phyloP scores from a whole-genome alignment of 2,329 filamentous ascomycete genomes.

The Zasmidium cellare region DNA sequence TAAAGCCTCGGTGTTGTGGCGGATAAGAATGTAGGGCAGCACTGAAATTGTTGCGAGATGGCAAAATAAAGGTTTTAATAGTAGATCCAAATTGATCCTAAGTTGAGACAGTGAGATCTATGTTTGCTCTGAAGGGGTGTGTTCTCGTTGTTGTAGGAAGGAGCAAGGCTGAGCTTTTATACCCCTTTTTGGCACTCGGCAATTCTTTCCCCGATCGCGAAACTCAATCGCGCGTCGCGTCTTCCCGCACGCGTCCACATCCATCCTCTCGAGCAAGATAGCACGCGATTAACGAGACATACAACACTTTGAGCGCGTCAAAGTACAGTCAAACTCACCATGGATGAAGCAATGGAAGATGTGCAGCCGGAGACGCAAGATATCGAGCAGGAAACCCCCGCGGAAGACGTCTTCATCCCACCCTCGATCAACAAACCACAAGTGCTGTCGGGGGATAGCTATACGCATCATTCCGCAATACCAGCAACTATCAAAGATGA shows the following conservation, averaged over 20 bases:
- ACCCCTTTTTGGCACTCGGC: background rate
- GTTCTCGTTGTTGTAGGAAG: no score
- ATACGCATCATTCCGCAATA: conserved; percentile 50
- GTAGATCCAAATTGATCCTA: no score
- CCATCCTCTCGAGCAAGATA: background rate
- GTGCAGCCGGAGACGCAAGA: conserved; percentile 29
- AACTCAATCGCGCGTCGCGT: background rate
- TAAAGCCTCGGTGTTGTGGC: no score
- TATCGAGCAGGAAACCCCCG: conserved; percentile 35
- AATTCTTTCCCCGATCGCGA: background rate
- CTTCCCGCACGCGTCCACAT: background rate
- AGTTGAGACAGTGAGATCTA: no score
- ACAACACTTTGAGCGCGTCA: background rate
- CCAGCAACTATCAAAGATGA: conserved; percentile 42
- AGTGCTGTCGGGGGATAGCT: conserved; percentile 46
- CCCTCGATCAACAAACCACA: conserved; percentile 45
- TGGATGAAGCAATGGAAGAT: conserved; percentile 34
- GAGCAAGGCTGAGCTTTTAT: no score
- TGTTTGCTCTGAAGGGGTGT: no score
- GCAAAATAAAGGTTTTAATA: no score
- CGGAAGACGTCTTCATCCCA: conserved; percentile 45
- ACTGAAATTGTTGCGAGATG: no score
- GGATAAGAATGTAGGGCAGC: no score
- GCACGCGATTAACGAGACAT: background rate
- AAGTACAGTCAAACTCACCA: conserved; percentile 12